Evolutionary conservation across 163 green algal species (phyloP).

Genomic region (Coccomyxa subellipsoidea): DNA sequence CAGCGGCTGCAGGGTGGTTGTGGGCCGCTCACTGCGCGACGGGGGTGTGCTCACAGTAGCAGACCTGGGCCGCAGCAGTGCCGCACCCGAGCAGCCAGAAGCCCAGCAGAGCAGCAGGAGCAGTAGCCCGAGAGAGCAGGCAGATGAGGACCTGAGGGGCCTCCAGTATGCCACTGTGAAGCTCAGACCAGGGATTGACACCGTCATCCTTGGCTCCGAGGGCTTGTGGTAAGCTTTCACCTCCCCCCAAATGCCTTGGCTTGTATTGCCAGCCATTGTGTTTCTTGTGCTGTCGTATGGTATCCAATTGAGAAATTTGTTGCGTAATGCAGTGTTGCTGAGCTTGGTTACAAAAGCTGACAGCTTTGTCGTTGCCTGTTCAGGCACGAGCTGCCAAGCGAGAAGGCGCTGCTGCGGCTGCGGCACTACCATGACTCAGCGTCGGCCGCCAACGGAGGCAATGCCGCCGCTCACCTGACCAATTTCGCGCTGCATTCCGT

Average conservation of each 20-base stretch:
- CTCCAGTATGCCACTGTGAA: neutral
- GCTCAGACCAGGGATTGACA: conserved; percentile 18
- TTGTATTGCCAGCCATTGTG: too few relatives aligned
- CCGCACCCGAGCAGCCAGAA: neutral
- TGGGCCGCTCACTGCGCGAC: conserved; percentile 4
- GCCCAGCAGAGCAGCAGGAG: neutral
- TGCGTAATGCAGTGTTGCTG: too few relatives aligned
- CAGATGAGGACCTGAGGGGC: neutral
- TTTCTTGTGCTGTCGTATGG: neutral
- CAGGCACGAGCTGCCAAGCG: conserved; percentile 28
- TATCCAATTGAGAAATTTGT: too few relatives aligned
- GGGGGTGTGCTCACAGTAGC: neutral
- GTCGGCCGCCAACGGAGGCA: conserved; percentile 11
- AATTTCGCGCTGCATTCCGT: conserved; percentile 32
- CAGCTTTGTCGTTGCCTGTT: too few relatives aligned
- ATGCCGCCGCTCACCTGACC: conserved; percentile 19
- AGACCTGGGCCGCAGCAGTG: neutral
- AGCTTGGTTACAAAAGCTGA: too few relatives aligned
- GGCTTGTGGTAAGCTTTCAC: conserved; percentile 23
- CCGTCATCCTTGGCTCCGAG: conserved; percentile 26
- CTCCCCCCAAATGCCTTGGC: too few relatives aligned
- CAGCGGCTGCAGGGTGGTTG: conserved; percentile 17
- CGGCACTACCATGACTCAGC: conserved; percentile 11
- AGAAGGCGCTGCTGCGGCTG: conserved; percentile 24
- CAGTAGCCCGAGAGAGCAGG: neutral